Evolutionary conservation across 176 grass and related monocot genomes (phyloP).

Genomic region (Triticum dicoccoides): DNA sequence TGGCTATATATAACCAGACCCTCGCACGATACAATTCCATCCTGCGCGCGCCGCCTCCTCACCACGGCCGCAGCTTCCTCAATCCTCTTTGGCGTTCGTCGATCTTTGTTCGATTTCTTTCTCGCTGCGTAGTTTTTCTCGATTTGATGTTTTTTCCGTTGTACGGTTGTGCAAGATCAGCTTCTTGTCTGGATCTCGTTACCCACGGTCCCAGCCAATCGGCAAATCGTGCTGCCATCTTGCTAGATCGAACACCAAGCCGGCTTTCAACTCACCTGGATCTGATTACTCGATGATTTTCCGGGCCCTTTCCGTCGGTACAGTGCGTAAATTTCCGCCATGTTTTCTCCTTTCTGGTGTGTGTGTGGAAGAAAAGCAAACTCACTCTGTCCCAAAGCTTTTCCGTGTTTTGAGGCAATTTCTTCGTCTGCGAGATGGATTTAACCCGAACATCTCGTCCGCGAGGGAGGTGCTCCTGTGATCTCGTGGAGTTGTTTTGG

Average conservation of each 20-base stretch:
- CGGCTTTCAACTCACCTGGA: slow-evolving; percentile 71
- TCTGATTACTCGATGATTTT: slow-evolving; percentile 63
- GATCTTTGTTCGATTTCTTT: background rate
- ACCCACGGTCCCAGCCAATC: slow-evolving; percentile 27
- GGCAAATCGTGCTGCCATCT: slow-evolving; percentile 47
- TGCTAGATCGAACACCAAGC: slow-evolving; percentile 40
- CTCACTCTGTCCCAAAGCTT: slow-evolving; percentile 75
- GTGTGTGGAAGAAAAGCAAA: slow-evolving; percentile 26
- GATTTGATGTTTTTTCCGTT: background rate
- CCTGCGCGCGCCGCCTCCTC: background rate
- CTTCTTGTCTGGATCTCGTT: slow-evolving; percentile 61
- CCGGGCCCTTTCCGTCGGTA: slow-evolving; percentile 59
- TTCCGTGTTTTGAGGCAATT: slow-evolving; percentile 72
- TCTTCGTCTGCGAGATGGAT: slow-evolving; percentile 73
- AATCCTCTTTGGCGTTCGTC: background rate
- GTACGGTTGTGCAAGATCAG: slow-evolving; percentile 45
- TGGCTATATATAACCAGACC: background rate
- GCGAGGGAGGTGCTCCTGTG: slow-evolving; percentile 22
- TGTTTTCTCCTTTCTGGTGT: no score
- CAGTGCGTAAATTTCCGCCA: background rate
- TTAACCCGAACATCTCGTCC: background rate
- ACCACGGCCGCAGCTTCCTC: background rate
- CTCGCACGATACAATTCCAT: rapidly evolving
- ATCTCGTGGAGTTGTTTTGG: slow-evolving; percentile 40
- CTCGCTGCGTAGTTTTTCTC: background rate